Evolutionary conservation across 768 basidiomycete genomes (phyloP), one percentile per base, ranked within the genome.

Genomic region (Boletus rubropictus): DNA sequence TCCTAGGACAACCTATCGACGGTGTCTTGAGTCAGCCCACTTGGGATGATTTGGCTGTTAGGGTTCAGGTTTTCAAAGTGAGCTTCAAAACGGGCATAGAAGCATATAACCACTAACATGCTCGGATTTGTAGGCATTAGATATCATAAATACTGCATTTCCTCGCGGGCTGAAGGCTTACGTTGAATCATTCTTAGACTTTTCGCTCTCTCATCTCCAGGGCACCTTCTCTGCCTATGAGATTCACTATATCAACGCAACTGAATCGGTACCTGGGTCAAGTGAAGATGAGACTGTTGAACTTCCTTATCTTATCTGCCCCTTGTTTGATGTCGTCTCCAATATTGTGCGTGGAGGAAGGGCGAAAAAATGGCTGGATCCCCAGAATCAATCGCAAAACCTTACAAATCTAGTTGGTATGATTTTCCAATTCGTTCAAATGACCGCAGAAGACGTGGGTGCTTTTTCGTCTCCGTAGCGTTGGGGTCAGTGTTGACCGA

Each of bases 361-460:
- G 47, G 79, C 78, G 11, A 79, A 76, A 56, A 73, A 74, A 3
- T 86, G 89, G 79, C 77, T 92, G 41, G 70, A 71, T 12, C 62
- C 66, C 15, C 62, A 69, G 15, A 46, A 36, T 21, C 53, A 52
- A 42, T 32, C 35, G 2, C 34, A 25, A 21, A 81, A 81, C 46
- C 65, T 85, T 36, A 60, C 66, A 2, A 63, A 71, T 7, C 61
- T 89, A 32, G 66, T 88, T 22, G 64, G 70, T 15, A 69, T 72
- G 4, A 70, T 88, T 2, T 78, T 94, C 50, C 77, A 72, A 18
- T 89, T 84, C 65, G 73, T 80, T 12, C 90, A 93, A 62, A 94
- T 99, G 76, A 92, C 92, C 1, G 75, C 79, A 14, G 90, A 95
- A 48, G 89, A 97, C 61, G 93, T 92, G 60, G 50, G 82, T 69